Base-by-base conservation (phyloP, 2,329 filamentous ascomycete genomes). In the Fusarium sp. region DNA sequence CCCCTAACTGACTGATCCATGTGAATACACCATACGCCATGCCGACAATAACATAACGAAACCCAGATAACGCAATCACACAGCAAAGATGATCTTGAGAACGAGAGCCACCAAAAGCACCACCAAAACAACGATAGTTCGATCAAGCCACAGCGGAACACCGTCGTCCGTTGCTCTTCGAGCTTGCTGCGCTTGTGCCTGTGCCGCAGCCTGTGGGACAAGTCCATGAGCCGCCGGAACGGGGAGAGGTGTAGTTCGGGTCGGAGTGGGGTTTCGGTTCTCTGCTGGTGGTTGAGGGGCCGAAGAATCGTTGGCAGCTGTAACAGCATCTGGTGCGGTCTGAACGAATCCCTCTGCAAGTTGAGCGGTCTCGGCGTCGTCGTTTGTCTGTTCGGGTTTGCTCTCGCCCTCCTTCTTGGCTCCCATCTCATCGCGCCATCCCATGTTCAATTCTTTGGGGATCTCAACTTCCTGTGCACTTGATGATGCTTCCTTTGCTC, bases 121-220 rank as follows among this genome's bases (percentile, higher is more conserved):
- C 1, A 94, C 85, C 23, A 97, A 82, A 11, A 90, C 92, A 28
- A 92, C 89, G 73, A 97, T 97, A 42, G 92, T 88, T 71, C 93
- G 90, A 81, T 97, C 95, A 23, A 97, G 86, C 93, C 94, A 97
- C 18, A 90, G 83, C 4, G 91, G 89, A 21, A 93, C 88, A 5
- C 85, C 88, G 33, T 88, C 86, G 21, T 79, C 74, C 42, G 75
- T 60, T 44, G 79, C 64, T 52, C 78, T 69, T 63, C 71, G 73
- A 18, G 71, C 65, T 44, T 72, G 71, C 52, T 60, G 75, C 33
- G 53, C 60, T 23, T 75, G 77, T 19, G 60, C 60, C 19, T 58
- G 62, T 21, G 57, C 28, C 16, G 65, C 64, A 21, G 60, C 23
- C 25, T 64, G 76, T 16, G 53, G 42, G 25, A 49, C 64, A 16